Base-by-base conservation (phyloP, 805 yeast species). In the Alloascoidea hylecoeti region DNA sequence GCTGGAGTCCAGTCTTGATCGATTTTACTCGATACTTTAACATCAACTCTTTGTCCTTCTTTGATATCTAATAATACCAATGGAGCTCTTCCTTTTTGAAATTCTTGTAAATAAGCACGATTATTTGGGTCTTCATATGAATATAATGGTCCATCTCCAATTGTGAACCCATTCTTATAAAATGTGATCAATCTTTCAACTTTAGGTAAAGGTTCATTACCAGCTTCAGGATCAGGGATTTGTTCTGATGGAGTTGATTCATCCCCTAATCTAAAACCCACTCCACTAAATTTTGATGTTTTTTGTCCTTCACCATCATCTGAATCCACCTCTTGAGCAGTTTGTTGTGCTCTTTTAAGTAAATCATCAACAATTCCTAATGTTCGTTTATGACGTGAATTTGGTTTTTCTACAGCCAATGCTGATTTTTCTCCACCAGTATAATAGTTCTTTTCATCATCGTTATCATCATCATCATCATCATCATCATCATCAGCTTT, bases 121-220 rank as follows among this genome's bases (percentile, higher is more conserved):
- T 89, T 92, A n/a, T 70, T 75, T 4, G 95, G 95, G 55, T 92
- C 97, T 50, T 89, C 96, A 55, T 86, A 92, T 41, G 92, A 66
- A 55, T 71, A 78, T 40, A 92, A 66, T 16, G 73, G 72, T 2
- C 97, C 97, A 36, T 88, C 95, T 19, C 92, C 97, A 17, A 92
- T 86, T 44, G 85, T 84, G 59, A 92, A 92, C 1, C 98, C 98
- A 50, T 92, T 89, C 47, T 76, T 79, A 98, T 98, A 92, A 55
- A 92, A 89, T 0, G 94, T 84, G 44, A 92, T 79, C 34, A 81
- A 81, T 51, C 97, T 70, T 14, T 70, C 67, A 3, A 79, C 95
- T 41, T 73, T 76, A 32, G 60, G 64, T 3, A 55, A 49, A 32
- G 47, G 53, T 23, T 47, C 45, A 6, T 49, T 42, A 4, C 44